Evolutionary conservation across 768 basidiomycete species (phyloP).

Genomic region (Xerocomus spinulosus): DNA sequence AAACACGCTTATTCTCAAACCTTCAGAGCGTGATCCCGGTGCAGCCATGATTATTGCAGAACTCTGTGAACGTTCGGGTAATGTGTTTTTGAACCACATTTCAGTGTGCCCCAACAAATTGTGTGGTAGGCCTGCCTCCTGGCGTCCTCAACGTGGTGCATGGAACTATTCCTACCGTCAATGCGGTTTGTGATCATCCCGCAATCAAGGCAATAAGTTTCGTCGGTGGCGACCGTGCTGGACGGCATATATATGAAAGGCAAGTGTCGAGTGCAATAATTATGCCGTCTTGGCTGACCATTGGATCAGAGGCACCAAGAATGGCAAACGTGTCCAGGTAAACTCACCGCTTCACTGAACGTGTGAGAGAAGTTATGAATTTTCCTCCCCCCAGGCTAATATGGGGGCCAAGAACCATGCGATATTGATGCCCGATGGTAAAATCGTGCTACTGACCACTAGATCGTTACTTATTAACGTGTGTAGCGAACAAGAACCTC

Average conservation of each 20-base stretch:
- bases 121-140: constrained; percentile 57
- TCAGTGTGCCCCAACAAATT: neutral
- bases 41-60: constrained; percentile 98
- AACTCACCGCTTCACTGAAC: constrained; percentile 12
- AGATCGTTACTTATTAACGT: neutral
- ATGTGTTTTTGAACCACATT: neutral
- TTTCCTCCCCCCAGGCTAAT: constrained; percentile 44
- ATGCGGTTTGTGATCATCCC: constrained; percentile 90
- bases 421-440: constrained; percentile 90
- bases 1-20: constrained; percentile 92
- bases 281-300: constrained; percentile 5
- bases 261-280: constrained; percentile 21
- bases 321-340: constrained; percentile 87
- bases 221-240: constrained; percentile 91
- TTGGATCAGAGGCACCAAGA: constrained; percentile 61
- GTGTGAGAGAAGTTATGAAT: neutral
- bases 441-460: constrained; percentile 13
- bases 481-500: constrained; percentile 81
- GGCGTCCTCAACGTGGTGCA: constrained; percentile 93
- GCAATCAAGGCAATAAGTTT: constrained; percentile 93
- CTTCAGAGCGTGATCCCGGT: constrained; percentile 94
- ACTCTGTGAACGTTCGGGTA: constrained; percentile 81
- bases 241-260: constrained; percentile 92
- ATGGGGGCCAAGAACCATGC: constrained; percentile 98
- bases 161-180: constrained; percentile 85